phyloP scores from a whole-genome alignment of 306 rosid genomes.

The Heteromeles arbutifolia region DNA sequence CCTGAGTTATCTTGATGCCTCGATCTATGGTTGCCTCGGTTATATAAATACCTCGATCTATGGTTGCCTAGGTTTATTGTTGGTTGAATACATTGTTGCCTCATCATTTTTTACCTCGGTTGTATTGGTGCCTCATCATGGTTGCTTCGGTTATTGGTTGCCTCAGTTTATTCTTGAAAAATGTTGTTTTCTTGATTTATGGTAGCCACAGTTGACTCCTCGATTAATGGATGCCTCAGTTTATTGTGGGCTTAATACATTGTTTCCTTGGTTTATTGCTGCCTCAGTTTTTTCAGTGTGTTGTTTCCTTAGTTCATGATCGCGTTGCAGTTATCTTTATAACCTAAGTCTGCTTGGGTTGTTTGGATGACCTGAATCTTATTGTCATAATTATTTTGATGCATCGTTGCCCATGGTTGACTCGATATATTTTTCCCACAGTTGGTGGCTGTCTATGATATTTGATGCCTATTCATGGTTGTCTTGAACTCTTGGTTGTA shows the following conservation, averaged over 20 bases:
- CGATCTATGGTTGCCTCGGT: background rate
- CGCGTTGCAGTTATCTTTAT: no score
- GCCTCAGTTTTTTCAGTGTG: background rate
- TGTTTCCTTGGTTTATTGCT: background rate
- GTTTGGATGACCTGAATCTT: no score
- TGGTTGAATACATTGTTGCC: background rate
- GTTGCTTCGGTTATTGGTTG: background rate
- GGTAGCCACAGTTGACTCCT: background rate
- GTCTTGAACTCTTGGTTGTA: no score
- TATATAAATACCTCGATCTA: background rate
- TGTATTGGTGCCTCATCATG: no score
- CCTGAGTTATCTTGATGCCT: background rate
- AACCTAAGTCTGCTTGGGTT: no score
- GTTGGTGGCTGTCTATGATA: no score
- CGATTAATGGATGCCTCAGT: background rate
- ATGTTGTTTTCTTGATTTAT: background rate
- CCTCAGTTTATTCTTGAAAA: background rate
- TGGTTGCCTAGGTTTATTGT: background rate
- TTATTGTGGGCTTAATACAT: background rate
- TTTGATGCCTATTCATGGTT: no score
- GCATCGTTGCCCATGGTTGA: no score
- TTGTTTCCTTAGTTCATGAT: background rate
- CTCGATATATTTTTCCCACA: no score
- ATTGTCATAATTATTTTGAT: no score
- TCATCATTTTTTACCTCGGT: no score